Evolutionary conservation across 2,329 filamentous ascomycete species (phyloP).

Genomic region (Cladobotryum mycophilum): DNA sequence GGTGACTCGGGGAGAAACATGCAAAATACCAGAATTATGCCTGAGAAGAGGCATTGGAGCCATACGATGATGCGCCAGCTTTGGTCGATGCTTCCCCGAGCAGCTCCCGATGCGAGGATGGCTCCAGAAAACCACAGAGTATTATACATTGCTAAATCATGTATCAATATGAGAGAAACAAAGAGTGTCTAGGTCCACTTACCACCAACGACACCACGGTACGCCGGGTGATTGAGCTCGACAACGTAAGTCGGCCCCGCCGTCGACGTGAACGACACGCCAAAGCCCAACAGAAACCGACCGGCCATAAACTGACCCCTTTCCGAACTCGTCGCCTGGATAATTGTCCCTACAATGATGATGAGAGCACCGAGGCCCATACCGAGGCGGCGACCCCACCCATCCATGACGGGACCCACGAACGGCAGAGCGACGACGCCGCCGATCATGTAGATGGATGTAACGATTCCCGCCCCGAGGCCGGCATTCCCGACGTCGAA

Average conservation of each 20-base stretch:
- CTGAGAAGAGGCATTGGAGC: slow-evolving; percentile 39
- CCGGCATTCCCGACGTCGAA: slow-evolving; percentile 37
- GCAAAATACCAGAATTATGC: slow-evolving; percentile 29
- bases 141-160: slow-evolving; percentile 29
- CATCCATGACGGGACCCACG: slow-evolving; percentile 42
- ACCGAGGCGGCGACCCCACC: slow-evolving; percentile 40
- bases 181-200: slow-evolving; percentile 4
- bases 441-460: slow-evolving; percentile 47
- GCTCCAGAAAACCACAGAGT: slow-evolving; percentile 41
- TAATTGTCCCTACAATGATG: slow-evolving; percentile 41
- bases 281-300: slow-evolving; percentile 54
- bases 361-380: slow-evolving; percentile 40
- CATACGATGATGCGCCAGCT: slow-evolving; percentile 35
- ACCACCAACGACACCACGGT: slow-evolving; percentile 36
- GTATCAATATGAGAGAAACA: neutral
- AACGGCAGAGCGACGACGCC: slow-evolving; percentile 42
- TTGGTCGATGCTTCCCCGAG: slow-evolving; percentile 36
- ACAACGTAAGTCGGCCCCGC: slow-evolving; percentile 32
- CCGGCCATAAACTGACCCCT: slow-evolving; percentile 45
- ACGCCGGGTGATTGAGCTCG: slow-evolving; percentile 41
- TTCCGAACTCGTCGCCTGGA: slow-evolving; percentile 36
- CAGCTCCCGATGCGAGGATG: slow-evolving; percentile 44
- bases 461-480: slow-evolving; percentile 43
- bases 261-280: slow-evolving; percentile 35
- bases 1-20: slow-evolving; percentile 37